Conservation (phyloP, 495 filamentous ascomycete species). For the Pyrenopolyporus hunteri region DNA sequence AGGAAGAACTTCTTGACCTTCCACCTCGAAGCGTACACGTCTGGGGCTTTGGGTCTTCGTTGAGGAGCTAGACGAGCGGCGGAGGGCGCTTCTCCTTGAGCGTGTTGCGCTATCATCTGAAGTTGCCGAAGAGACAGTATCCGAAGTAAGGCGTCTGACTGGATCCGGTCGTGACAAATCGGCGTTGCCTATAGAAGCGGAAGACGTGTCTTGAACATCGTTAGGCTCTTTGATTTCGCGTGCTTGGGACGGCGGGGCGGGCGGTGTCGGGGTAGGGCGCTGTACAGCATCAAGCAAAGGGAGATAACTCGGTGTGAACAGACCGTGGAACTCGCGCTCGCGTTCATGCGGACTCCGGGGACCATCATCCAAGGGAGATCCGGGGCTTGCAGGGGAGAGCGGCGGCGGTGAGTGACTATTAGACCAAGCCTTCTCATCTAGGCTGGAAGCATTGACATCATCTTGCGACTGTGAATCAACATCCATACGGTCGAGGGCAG, state of each 20-base stretch:
- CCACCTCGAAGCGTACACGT: constrained; percentile 60
- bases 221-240: constrained; percentile 42
- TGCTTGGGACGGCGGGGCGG: constrained; percentile 22
- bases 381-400: constrained; percentile 48
- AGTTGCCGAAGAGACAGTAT: constrained; percentile 47
- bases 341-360: constrained; percentile 55
- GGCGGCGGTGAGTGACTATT: constrained; percentile 51
- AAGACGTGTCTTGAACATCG: constrained; percentile 27
- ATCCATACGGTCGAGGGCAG: constrained; percentile 29
- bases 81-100: constrained; percentile 55
- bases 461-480: constrained; percentile 22
- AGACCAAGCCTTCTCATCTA: constrained; percentile 40
- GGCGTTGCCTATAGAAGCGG: constrained; percentile 7
- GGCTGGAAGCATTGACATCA: constrained; percentile 13
- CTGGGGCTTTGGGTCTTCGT: constrained; percentile 54
- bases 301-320: constrained; percentile 66
- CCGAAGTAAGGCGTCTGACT: constrained; percentile 39
- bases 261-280: constrained; percentile 39
- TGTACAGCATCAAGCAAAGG: constrained; percentile 59
- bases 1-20: constrained; percentile 59
- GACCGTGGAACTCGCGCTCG: constrained; percentile 62
- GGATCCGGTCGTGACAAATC: constrained; percentile 26
- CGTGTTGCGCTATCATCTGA: constrained; percentile 52
- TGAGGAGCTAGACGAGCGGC: constrained; percentile 52
- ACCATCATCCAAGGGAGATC: constrained; percentile 42